Evolutionary conservation across 148 eudicot genomes (phyloP).

Genomic region (Mesembryanthemum crystallinum): DNA sequence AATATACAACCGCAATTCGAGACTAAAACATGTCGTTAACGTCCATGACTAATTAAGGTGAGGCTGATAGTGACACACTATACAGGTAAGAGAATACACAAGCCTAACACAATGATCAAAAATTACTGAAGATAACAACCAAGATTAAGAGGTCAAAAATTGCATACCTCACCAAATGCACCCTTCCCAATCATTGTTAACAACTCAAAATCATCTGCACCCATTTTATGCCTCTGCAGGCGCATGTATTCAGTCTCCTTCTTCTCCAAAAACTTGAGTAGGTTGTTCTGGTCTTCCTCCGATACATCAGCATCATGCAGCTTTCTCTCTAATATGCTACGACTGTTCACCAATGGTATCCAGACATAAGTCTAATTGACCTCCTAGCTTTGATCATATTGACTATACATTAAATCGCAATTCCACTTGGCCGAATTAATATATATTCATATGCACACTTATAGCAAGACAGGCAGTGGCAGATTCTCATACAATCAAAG

Average conservation of each 20-base stretch:
- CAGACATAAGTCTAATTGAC: constrained; percentile 10
- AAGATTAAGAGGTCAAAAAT: constrained; percentile 11
- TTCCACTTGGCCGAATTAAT: neutral
- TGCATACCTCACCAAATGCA: constrained; percentile 95
- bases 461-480: neutral
- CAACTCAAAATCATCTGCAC: constrained; percentile 91
- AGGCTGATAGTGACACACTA: neutral
- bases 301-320: constrained; percentile 95
- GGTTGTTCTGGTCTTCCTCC: constrained; percentile 87
- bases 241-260: constrained; percentile 98
- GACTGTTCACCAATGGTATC: constrained; percentile 39
- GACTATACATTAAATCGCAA: constrained; percentile 2
- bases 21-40: neutral
- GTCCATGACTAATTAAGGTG: neutral
- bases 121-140: neutral
- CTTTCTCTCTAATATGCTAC: constrained; percentile 71
- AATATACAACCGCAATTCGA: neutral
- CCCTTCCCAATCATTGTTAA: constrained; percentile 98
- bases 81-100: neutral
- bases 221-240: constrained; percentile 96
- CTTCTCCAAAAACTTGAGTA: constrained; percentile 83
- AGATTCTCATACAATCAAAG: neutral
- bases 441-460: neutral
- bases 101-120: constrained; percentile 3
- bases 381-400: neutral